Conservation (phyloP, 225 moss, liverwort and hornwort species). For the Polytrichum commune region DNA sequence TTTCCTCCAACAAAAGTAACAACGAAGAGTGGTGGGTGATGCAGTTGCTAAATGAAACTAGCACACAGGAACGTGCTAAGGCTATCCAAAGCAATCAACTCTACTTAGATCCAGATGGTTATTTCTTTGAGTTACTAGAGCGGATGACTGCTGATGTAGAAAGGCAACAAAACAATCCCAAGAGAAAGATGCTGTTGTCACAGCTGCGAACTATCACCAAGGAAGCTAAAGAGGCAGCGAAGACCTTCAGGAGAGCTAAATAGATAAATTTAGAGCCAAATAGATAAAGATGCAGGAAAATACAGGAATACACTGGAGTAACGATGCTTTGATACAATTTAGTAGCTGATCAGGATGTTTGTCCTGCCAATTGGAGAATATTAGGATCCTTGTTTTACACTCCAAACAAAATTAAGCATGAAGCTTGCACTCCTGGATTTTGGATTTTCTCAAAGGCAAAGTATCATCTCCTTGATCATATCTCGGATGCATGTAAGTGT, state of each 20-base stretch:
- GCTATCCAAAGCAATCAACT: constrained; percentile 52
- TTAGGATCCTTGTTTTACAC: too few relatives aligned
- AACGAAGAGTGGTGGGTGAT: constrained; percentile 5
- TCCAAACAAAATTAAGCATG: too few relatives aligned
- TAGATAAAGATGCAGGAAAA: too few relatives aligned
- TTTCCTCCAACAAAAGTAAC: background rate
- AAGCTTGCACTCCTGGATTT: too few relatives aligned
- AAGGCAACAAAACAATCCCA: constrained; percentile 70
- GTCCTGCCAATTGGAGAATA: too few relatives aligned
- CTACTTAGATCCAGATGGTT: constrained; percentile 56
- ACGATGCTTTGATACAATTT: too few relatives aligned
- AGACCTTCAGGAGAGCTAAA: constrained; percentile 47
- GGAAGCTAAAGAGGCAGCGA: constrained; percentile 76
- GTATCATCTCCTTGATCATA: too few relatives aligned
- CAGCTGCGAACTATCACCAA: constrained; percentile 70
- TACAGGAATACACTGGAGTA: too few relatives aligned
- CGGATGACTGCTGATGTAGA: constrained; percentile 84
- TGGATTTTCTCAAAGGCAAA: too few relatives aligned
- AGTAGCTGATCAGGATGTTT: too few relatives aligned
- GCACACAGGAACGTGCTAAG: constrained; percentile 55
- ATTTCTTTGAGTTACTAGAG: constrained; percentile 79
- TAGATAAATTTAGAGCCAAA: constrained; percentile 6
- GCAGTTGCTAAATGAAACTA: constrained; percentile 78
- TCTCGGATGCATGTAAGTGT: too few relatives aligned
- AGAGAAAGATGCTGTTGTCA: constrained; percentile 68